A percentile compares a stretch with the other conserved stretches of the same genome.
These are phyloP conservation scores for Pseudocercospora crystallina DNA, from an alignment of 2,329 filamentous ascomycete genomes.

Conservation along the genomic window DNA sequence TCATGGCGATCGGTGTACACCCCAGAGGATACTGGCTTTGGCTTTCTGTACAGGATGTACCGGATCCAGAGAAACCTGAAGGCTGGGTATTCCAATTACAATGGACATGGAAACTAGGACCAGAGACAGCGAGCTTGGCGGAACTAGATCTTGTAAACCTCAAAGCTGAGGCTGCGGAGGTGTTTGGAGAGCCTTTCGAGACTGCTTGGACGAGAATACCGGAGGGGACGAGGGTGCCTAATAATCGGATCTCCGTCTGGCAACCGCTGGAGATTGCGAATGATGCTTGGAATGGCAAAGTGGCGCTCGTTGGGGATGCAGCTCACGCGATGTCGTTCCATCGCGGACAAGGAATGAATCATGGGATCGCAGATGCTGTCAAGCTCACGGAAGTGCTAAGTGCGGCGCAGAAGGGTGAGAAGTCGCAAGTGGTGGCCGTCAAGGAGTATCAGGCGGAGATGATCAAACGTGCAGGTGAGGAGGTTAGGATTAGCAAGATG, in stretches of 20 bases:
- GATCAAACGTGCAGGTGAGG: constrained; percentile 12
- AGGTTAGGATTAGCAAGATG: constrained; percentile 8
- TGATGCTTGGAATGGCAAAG: not conserved
- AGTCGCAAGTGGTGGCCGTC: not conserved
- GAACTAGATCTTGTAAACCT: not conserved
- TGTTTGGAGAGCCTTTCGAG: constrained; percentile 11
- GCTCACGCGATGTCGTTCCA: constrained; percentile 15
- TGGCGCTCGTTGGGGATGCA: constrained; percentile 12
- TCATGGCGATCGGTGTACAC: constrained; percentile 8
- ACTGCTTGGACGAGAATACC: constrained; percentile 12
- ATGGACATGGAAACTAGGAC: constrained; percentile 5
- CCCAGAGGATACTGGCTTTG: constrained; percentile 14
- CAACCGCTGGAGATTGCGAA: not conserved
- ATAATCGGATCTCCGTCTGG: constrained; percentile 7
- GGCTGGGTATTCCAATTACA: constrained; percentile 14
- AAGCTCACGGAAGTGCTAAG: constrained; percentile 4
- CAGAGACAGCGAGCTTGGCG: not conserved
- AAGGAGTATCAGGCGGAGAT: constrained; percentile 12
- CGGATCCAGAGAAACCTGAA: constrained; percentile 6
- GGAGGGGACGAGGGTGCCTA: not conserved
- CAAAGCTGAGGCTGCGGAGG: constrained; percentile 3
- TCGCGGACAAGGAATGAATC: constrained; percentile 15
- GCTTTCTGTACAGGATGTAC: constrained; percentile 8
- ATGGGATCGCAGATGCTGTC: constrained; percentile 10
- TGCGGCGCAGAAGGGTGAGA: not conserved